Conservation (phyloP, 306 rosid species). For the Luffa acutangula region DNA sequence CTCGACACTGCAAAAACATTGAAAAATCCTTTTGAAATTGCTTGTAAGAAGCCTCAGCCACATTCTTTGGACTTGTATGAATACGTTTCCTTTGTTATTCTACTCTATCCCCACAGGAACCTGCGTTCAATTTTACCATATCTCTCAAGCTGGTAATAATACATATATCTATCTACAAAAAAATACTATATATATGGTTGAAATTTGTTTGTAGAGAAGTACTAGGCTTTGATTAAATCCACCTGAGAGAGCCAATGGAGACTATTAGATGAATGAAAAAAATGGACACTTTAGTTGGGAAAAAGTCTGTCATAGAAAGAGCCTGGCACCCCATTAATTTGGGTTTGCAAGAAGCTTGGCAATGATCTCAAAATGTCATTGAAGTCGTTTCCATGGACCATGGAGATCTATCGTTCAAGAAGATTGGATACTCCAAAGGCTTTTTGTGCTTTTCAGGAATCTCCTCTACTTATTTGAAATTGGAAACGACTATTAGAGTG, state of each 20-base stretch:
- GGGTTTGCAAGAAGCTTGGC: not conserved
- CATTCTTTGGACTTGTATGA: conserved; percentile 16
- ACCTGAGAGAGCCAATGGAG: not conserved
- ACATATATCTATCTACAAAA: too few species aligned
- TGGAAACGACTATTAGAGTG: not conserved
- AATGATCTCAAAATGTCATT: too few species aligned
- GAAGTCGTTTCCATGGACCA: too few species aligned
- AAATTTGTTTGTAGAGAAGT: too few species aligned
- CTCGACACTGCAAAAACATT: conserved; percentile 23
- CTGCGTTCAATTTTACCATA: too few species aligned
- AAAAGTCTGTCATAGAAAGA: not conserved
- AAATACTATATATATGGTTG: too few species aligned
- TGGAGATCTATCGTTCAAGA: too few species aligned
- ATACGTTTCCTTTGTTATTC: conserved; percentile 18
- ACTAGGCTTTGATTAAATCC: not conserved
- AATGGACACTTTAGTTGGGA: not conserved
- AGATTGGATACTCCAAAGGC: not conserved
- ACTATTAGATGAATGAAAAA: not conserved
- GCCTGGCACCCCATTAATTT: not conserved
- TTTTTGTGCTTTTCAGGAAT: not conserved
- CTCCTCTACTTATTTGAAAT: not conserved
- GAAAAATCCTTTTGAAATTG: conserved; percentile 31
- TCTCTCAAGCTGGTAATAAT: too few species aligned
- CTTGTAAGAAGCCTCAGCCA: conserved; percentile 5
- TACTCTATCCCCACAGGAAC: conserved; percentile 10